Conservation (phyloP, 345 rosid species). For the Hypericum perforatum region DNA sequence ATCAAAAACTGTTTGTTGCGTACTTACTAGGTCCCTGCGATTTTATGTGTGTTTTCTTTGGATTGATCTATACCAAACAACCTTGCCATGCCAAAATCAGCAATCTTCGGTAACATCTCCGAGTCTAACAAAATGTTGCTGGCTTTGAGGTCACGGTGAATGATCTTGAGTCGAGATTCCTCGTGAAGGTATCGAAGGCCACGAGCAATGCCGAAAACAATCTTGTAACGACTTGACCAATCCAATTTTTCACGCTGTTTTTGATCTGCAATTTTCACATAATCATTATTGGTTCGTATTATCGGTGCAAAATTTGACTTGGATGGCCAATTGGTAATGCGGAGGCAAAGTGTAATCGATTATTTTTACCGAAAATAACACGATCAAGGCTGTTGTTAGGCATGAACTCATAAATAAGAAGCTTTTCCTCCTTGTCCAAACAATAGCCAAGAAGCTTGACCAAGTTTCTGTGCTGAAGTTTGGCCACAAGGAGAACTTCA, state of each 20-base stretch:
- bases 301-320: too few relatives aligned
- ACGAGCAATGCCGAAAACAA: slow-evolving; percentile 21
- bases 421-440: too few relatives aligned
- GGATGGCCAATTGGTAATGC: too few relatives aligned
- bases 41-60: neutral
- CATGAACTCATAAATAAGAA: too few relatives aligned
- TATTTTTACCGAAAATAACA: too few relatives aligned
- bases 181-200: slow-evolving; percentile 17
- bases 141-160: slow-evolving; percentile 8
- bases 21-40: slow-evolving; percentile 6
- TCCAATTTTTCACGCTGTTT: neutral
- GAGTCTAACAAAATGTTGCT: slow-evolving; percentile 5
- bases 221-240: slow-evolving; percentile 13
- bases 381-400: too few relatives aligned
- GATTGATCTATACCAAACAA: slow-evolving; percentile 1
- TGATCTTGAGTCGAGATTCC: slow-evolving; percentile 3
- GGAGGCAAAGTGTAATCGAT: too few relatives aligned
- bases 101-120: slow-evolving; percentile 1
- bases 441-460: too few relatives aligned
- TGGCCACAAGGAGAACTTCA: too few relatives aligned
- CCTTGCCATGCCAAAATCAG: slow-evolving; percentile 10
- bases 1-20: too few relatives aligned
- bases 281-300: too few relatives aligned
- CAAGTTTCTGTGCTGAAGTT: too few relatives aligned
- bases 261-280: neutral